Base-by-base conservation (phyloP, 2,329 filamentous ascomycete genomes). In the Ophiobolus disseminans region DNA sequence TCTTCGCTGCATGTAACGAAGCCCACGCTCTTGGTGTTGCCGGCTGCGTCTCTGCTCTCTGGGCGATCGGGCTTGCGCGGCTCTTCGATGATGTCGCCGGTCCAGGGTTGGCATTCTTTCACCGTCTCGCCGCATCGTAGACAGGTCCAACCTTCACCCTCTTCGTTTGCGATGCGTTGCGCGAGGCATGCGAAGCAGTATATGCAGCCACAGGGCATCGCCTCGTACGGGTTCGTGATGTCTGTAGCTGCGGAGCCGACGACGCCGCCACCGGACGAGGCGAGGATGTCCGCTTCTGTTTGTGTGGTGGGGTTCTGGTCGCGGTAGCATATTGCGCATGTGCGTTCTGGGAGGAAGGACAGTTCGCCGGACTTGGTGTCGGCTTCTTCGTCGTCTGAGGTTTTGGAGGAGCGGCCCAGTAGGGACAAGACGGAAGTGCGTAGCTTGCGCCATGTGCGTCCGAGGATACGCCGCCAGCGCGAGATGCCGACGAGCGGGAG, bases 101-200 rank as follows among this genome's bases (percentile, higher is more conserved):
- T 86, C 94, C 94, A 99, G 0, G 94, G 91, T 69, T 85, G 87
- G 73, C 93, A 97, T 69, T 92, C 86, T 68, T 88, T 91, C 39
- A 96, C 85, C 16, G 88, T 71, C 66, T 90, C 88, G 14, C 92
- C 92, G 67, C 94, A 99, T 16, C 94, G 83, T 37, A 99, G 77
- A 75, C 94, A 99, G 9, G 85, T 83, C 91, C 92, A 97, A 2
- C 93, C 93, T 67, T 97, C 91, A 23, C 93, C 94, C 70, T 97
- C 93, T 73, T 97, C 93, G 4, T 87, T 85, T 73, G 97, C 93
- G 34, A 99, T 81, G 50, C 90, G 85, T 48, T 91, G 90, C 3
- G 92, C 91, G n/a, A 97, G 75, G 67, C 94, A 99, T 14, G 96
- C 90, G 69, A 95, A 99, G 74, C 94, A 99, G 76, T 97, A 99